Conservation (phyloP, 1,139 yeast genomes). For the Candida sp. region DNA sequence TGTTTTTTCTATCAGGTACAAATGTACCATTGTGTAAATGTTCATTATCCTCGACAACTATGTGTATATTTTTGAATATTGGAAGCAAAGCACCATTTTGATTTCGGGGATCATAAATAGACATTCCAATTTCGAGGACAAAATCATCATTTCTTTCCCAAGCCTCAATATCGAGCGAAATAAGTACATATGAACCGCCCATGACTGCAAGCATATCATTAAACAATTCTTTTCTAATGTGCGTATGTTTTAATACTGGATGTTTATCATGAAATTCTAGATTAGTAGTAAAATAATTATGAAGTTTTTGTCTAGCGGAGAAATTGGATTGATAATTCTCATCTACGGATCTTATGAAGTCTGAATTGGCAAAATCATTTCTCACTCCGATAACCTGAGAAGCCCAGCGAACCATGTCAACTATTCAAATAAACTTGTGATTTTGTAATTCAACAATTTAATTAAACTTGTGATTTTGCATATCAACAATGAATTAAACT, state of each 20-base stretch:
- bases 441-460: too few species aligned
- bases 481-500: too few species aligned
- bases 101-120: constrained; percentile 59
- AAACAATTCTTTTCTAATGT: not conserved
- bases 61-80: constrained; percentile 48
- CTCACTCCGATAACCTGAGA: too few species aligned
- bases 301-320: not conserved
- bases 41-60: constrained; percentile 50
- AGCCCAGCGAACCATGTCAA: too few species aligned
- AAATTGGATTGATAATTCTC: not conserved
- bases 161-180: constrained; percentile 67
- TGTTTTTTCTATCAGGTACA: constrained; percentile 59
- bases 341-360: not conserved
- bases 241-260: not conserved
- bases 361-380: not conserved
- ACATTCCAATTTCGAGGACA: constrained; percentile 67
- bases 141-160: constrained; percentile 45
- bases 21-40: constrained; percentile 48
- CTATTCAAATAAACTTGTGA: too few species aligned
- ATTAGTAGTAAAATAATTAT: not conserved
- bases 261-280: not conserved
- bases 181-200: constrained; percentile 32
- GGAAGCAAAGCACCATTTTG: constrained; percentile 41
- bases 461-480: too few species aligned
- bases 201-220: constrained; percentile 8